A percentile compares a stretch with the other conserved stretches of the same genome.
These are phyloP conservation scores for Achlya hypogyna DNA, from an alignment of 352 stramenopile genomes.

Conservation along the genomic window DNA sequence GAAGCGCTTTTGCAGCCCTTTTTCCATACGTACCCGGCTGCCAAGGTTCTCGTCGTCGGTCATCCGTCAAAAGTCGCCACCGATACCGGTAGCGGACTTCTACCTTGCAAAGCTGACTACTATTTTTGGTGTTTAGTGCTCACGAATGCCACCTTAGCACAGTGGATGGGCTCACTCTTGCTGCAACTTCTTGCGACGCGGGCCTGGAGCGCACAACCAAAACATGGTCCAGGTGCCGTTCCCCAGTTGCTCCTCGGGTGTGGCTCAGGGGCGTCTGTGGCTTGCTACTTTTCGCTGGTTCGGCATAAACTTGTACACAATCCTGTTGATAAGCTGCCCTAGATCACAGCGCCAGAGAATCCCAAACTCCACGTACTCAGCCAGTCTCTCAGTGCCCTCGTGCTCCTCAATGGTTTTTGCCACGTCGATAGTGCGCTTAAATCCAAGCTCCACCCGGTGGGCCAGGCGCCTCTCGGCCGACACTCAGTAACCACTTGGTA, in stretches of 20 bases:
- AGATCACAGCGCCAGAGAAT: slow-evolving; percentile 12
- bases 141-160: slow-evolving; percentile 41
- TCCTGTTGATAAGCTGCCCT: not conserved
- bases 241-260: slow-evolving; percentile 60
- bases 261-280: slow-evolving; percentile 41
- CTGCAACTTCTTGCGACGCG: slow-evolving; percentile 38
- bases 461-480: not conserved
- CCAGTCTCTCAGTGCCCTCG: slow-evolving; percentile 34
- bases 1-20: slow-evolving; percentile 40
- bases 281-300: slow-evolving; percentile 31
- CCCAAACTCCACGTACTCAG: slow-evolving; percentile 33
- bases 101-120: no score
- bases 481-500: not conserved
- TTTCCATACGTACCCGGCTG: slow-evolving; percentile 29
- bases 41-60: slow-evolving; percentile 8
- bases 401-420: slow-evolving; percentile 43
- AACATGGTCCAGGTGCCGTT: slow-evolving; percentile 44
- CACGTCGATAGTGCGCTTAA: slow-evolving; percentile 5
- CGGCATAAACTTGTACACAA: not conserved
- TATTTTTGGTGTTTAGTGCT: slow-evolving; percentile 25
- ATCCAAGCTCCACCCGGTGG: slow-evolving; percentile 6
- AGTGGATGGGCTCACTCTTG: slow-evolving; percentile 40
- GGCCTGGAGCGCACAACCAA: slow-evolving; percentile 70
- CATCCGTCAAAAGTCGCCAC: not conserved
- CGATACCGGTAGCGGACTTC: not conserved